Percentiles rank a stretch among this genome's conserved stretches.
These are phyloP conservation scores for Quaeritorhiza haematococci DNA, from an alignment of 371 early-diverging fungal genomes.

Conservation along the genomic window DNA sequence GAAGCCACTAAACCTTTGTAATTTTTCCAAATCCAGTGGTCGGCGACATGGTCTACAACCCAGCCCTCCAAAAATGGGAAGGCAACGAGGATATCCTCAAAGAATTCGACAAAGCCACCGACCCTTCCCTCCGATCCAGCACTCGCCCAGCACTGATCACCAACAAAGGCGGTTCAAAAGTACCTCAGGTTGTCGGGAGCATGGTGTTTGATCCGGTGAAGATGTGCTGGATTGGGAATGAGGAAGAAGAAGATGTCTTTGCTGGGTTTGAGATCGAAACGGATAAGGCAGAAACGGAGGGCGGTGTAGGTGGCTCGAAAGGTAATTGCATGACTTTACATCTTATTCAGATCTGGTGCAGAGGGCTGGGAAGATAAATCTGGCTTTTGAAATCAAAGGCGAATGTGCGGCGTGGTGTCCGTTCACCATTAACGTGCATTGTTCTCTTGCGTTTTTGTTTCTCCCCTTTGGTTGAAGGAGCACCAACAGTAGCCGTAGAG, in stretches of 20 bases:
- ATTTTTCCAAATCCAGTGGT: constrained; percentile 10
- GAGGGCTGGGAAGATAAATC: neutral
- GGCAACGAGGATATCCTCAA: constrained; percentile 39
- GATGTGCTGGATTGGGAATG: constrained; percentile 41
- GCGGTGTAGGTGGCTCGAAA: no score
- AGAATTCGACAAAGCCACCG: constrained; percentile 31
- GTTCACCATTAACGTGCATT: neutral
- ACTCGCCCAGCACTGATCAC: constrained; percentile 27
- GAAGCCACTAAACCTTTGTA: no score
- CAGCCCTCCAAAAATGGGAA: constrained; percentile 39
- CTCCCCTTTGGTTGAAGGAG: neutral
- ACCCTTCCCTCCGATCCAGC: no score
- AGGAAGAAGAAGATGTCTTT: constrained; percentile 42
- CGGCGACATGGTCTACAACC: constrained; percentile 44
- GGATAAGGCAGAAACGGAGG: no score
- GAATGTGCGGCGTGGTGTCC: neutral
- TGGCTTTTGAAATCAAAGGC: neutral
- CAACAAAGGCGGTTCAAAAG: constrained; percentile 21
- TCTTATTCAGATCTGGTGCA: neutral
- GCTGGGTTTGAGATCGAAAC: constrained; percentile 29
- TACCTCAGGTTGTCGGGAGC: constrained; percentile 22
- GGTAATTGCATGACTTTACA: neutral
- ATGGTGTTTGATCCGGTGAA: constrained; percentile 46
- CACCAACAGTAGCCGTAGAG: neutral
- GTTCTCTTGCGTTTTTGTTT: neutral